Base-by-base conservation (phyloP, 2,329 filamentous ascomycete genomes). In the Teratosphaeriaceae sp. region DNA sequence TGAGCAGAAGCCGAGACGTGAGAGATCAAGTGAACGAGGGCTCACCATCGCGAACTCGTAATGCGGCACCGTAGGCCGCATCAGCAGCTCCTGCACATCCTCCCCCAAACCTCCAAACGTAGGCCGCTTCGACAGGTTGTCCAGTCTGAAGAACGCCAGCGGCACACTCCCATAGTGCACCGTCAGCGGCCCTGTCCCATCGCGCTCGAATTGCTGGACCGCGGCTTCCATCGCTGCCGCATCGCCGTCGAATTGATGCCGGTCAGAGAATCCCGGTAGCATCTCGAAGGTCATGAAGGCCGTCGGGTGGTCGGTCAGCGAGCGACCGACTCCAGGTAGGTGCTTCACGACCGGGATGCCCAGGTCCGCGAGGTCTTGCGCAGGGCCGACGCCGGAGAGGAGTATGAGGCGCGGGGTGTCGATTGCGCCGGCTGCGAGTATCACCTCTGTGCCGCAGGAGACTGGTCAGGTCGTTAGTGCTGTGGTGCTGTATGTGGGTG, bases 341-440 rank as follows among this genome's bases (percentile, higher is more conserved):
- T 54, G 43, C 5, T 58, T 42, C 8, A 52, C 43, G 6, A 51
- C 38, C 16, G 48, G 42, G 29, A 55, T 53, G 11, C 38, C 31
- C 11, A 33, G 33, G 15, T 72, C 49, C 0, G 69, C 64, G 11
- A 37, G 11, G 15, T 37, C 34, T 9, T 37, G 8, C 19, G 15
- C 20, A 5, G 34, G 34, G 8, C 78, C 79, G 20, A 82, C 67
- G 0, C 79, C 79, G 0, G 76, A 80, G 1, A 80, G 63, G 47
- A 82, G 77, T 9, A 74, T 68, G n/a, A 77, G 60, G 57, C 72
- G 74, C 3, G 71, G 79, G n/a, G 74, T 77, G 53, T 71, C 70
- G 22, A 74, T 62, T 15, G 67, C 71, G 0, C 79, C 79, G 0
- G 76, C 78, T 2, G 71, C 70, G 2, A 84, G 56, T 21, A 84